Evolutionary conservation across 176 grass and related monocot species (phyloP).

Genomic region (Metroxylon sagu): DNA sequence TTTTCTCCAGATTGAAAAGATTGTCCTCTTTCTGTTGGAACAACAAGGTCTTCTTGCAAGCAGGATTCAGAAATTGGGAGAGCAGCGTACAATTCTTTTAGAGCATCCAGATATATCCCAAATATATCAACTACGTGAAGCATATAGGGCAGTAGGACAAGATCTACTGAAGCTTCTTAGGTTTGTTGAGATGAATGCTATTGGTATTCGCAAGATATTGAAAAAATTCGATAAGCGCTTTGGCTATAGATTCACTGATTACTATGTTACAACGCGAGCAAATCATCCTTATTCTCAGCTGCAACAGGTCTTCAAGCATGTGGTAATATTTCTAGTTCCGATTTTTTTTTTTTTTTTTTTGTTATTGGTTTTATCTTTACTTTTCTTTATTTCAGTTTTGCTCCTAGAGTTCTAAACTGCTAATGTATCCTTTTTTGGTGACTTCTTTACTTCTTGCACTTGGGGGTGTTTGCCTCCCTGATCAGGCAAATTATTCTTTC

Average conservation of each 20-base stretch:
- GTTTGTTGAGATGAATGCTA: slow-evolving; percentile 91
- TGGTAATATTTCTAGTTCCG: slow-evolving; percentile 38
- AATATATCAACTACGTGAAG: slow-evolving; percentile 49
- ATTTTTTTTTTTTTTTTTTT: slow-evolving; percentile 2
- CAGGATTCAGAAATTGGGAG: slow-evolving; percentile 61
- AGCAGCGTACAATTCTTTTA: slow-evolving; percentile 26
- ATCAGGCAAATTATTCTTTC: too few species aligned
- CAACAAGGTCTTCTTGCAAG: slow-evolving; percentile 80
- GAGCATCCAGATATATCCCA: slow-evolving; percentile 35
- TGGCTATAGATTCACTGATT: slow-evolving; percentile 73
- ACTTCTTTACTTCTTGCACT: too few species aligned
- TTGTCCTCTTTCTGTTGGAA: slow-evolving; percentile 84
- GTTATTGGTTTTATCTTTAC: too few species aligned
- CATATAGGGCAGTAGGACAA: slow-evolving; percentile 53
- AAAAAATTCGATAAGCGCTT: slow-evolving; percentile 95
- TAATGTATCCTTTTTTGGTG: too few species aligned
- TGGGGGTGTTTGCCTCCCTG: too few species aligned
- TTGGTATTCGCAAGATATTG: slow-evolving; percentile 85
- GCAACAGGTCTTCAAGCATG: slow-evolving; percentile 94
- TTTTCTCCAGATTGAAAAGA: slow-evolving; percentile 72
- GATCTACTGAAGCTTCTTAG: slow-evolving; percentile 83
- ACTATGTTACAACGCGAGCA: slow-evolving; percentile 74
- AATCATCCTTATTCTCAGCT: slow-evolving; percentile 92
- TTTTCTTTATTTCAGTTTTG: too few species aligned
- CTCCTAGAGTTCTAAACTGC: too few species aligned